phyloP scores from a whole-genome alignment of 768 basidiomycete species.

The Suillus decipiens region DNA sequence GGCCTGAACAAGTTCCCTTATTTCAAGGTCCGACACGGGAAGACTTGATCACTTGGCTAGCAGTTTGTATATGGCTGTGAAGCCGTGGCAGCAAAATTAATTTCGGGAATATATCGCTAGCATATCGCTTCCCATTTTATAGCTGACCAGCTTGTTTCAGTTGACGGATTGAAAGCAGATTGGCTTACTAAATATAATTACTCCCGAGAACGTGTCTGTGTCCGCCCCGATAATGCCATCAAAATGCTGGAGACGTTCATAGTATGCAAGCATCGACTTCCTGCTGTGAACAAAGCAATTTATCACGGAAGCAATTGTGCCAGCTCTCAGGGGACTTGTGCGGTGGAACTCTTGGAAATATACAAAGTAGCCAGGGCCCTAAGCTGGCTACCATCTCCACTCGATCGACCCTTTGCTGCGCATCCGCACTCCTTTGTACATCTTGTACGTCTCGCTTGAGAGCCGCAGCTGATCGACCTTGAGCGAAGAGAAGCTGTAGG shows the following conservation, averaged over 20 bases:
- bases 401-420: slow-evolving; percentile 36
- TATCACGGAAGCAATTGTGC: neutral
- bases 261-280: neutral
- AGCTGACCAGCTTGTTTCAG: neutral
- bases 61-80: neutral
- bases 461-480: slow-evolving; percentile 86
- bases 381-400: slow-evolving; percentile 32
- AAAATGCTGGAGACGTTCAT: neutral
- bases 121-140: neutral
- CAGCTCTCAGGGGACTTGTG: neutral
- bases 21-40: neutral
- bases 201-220: neutral
- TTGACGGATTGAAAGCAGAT: neutral
- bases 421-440: slow-evolving; percentile 87
- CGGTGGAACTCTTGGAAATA: neutral
- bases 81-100: neutral
- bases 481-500: slow-evolving; percentile 74
- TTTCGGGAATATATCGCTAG: neutral
- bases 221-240: neutral
- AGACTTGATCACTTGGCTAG: neutral
- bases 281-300: neutral
- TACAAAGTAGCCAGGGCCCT: neutral
- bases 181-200: neutral
- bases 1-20: neutral
- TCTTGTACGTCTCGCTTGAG: slow-evolving; percentile 81